These are phyloP conservation scores for Solanum pimpinellifolium DNA, from an alignment of 257 asterid genomes.

Conservation along the genomic window DNA sequence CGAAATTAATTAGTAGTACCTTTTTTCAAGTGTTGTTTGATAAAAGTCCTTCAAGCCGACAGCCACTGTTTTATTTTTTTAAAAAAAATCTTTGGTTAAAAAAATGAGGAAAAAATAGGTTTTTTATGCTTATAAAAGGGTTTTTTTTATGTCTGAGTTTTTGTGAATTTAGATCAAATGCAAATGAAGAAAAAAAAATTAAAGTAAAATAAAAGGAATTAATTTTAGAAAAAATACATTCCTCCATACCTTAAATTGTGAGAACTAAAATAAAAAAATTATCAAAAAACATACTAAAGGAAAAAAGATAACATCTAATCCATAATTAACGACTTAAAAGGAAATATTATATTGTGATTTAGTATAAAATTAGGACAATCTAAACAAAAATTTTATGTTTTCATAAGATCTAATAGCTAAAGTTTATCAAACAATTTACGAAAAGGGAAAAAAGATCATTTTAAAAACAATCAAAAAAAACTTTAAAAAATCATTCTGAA, in stretches of 20 bases:
- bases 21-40: not conserved
- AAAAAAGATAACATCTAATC: not conserved
- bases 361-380: not conserved
- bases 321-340: not conserved
- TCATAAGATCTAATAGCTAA: not conserved
- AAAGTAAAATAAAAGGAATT: not conserved
- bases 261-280: not conserved
- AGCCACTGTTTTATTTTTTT: not conserved
- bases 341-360: too few species aligned
- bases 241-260: too few species aligned
- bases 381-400: not conserved
- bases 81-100: not conserved
- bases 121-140: not conserved
- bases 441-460: not conserved
- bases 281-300: not conserved
- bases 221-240: too few species aligned
- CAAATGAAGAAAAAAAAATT: not conserved
- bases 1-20: not conserved
- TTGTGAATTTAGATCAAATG: not conserved
- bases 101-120: not conserved
- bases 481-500: not conserved
- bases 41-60: not conserved
- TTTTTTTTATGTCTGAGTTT: not conserved
- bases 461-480: too few species aligned
- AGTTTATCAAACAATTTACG: too few species aligned